Conservation (phyloP, 306 rosid genomes). For the Abrus precatorius region DNA sequence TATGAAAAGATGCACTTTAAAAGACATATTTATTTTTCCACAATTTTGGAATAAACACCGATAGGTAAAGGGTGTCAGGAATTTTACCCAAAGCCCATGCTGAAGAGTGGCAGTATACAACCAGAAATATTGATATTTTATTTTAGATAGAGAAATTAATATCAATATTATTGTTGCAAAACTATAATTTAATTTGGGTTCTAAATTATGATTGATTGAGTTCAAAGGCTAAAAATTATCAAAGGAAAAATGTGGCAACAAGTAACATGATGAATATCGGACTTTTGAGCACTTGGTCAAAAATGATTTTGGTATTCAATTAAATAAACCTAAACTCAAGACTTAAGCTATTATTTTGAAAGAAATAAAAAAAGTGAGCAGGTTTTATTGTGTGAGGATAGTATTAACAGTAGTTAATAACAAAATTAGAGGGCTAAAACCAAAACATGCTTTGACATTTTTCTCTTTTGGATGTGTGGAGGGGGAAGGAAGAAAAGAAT, state of each 20-base stretch:
- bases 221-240: background rate
- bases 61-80: background rate
- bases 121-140: background rate
- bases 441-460: background rate
- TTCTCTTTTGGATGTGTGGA: background rate
- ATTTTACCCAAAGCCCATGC: constrained; percentile 1
- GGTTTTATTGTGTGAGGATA: background rate
- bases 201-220: constrained; percentile 1
- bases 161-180: background rate
- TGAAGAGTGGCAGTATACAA: background rate
- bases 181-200: background rate
- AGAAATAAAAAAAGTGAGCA: background rate
- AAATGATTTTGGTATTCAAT: constrained; percentile 16
- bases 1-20: background rate
- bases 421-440: background rate
- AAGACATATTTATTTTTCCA: background rate
- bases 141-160: background rate
- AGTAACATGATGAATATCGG: background rate
- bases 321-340: constrained; percentile 2
- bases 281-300: background rate
- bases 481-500: too few species aligned
- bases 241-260: constrained; percentile 3
- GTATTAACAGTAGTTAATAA: background rate
- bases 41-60: background rate
- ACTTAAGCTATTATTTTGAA: background rate